A percentile compares a stretch with the other conserved stretches of the same genome.
Conservation (phyloP, 78 protist species). For the slime mould (Dictyostelium discoideum) region DNA sequence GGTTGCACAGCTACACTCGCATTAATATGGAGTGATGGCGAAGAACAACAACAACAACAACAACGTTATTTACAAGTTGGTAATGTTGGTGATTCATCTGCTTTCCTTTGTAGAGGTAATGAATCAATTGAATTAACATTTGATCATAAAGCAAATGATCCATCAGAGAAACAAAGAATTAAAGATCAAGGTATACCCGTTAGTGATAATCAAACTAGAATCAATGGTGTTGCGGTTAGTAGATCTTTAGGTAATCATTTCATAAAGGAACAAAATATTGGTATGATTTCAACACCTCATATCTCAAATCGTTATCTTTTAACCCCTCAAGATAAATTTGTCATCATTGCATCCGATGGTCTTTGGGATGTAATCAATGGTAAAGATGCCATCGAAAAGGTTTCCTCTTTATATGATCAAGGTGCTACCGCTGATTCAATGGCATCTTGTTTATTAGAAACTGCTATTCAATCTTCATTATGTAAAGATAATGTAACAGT, state of each 20-base stretch:
- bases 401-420: neutral
- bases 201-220: constrained; percentile 76
- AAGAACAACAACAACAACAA: neutral
- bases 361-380: constrained; percentile 77
- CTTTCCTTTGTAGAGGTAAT: constrained; percentile 31
- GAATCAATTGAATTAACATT: constrained; percentile 67
- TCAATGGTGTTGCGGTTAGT: constrained; percentile 84
- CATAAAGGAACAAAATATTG: constrained; percentile 76
- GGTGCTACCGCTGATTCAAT: constrained; percentile 8
- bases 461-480: constrained; percentile 20
- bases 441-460: constrained; percentile 39
- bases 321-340: constrained; percentile 33
- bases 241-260: constrained; percentile 84
- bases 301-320: constrained; percentile 46
- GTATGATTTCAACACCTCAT: constrained; percentile 79
- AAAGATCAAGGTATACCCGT: constrained; percentile 72
- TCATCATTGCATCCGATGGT: constrained; percentile 81
- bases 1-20: constrained; percentile 81
- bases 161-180: constrained; percentile 79
- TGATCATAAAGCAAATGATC: constrained; percentile 84
- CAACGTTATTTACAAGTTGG: constrained; percentile 73
- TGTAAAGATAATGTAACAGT: constrained; percentile 84
- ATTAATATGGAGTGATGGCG: constrained; percentile 34
- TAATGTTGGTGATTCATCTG: constrained; percentile 78
- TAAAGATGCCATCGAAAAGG: constrained; percentile 38